Conservation (phyloP, 192 early-diverging fungal genomes). For the Coemansia sp. region DNA sequence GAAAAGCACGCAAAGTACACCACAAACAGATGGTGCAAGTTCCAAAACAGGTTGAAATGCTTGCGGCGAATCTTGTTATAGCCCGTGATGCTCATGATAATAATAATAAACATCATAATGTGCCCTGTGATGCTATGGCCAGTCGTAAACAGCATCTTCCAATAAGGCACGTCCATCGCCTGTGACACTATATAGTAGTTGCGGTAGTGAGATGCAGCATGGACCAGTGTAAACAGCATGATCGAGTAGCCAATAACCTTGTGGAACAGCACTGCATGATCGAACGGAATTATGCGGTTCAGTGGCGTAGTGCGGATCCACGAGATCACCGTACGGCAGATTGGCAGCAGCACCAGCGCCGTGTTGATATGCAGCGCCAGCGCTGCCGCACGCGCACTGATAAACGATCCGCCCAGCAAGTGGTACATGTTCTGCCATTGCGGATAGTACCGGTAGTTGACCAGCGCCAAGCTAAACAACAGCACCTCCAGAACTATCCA, state of each 20-base stretch:
- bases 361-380: conserved; percentile 75
- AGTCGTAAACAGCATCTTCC: conserved; percentile 57
- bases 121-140: conserved; percentile 83
- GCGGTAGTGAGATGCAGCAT: conserved; percentile 71
- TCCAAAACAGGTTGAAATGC: conserved; percentile 77
- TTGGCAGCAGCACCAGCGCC: conserved; percentile 74
- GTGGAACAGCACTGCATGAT: conserved; percentile 81
- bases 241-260: conserved; percentile 77
- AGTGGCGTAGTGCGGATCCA: conserved; percentile 71
- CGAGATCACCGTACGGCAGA: conserved; percentile 80
- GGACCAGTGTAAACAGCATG: conserved; percentile 71
- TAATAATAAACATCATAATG: conserved; percentile 67
- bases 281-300: conserved; percentile 76
- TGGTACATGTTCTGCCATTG: conserved; percentile 52
- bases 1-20: conserved; percentile 77
- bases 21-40: conserved; percentile 82
- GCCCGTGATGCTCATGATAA: conserved; percentile 76
- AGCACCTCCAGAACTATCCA: conserved; percentile 64
- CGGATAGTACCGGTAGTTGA: conserved; percentile 62
- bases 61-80: conserved; percentile 53
- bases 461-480: conserved; percentile 57
- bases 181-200: conserved; percentile 60
- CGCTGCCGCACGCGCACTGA: conserved; percentile 60
- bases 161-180: conserved; percentile 30
- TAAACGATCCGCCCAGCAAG: conserved; percentile 56